Percentiles rank a stretch among this genome's conserved stretches.
Conservation (phyloP, 1,139 yeast species). For the Hanseniaspora sp. region DNA sequence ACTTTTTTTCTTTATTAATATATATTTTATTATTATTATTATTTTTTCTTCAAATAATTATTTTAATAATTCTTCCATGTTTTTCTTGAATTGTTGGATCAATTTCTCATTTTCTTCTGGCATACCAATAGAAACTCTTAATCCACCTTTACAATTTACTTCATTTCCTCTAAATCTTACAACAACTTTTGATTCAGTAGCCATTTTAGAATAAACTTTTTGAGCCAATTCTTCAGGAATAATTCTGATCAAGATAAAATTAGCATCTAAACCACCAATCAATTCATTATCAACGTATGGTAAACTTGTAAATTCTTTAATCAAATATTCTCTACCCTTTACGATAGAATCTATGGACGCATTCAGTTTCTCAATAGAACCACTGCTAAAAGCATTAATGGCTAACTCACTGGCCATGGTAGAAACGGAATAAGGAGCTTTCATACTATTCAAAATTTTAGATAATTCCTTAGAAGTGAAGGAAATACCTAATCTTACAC, state of each 20-base stretch:
- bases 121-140: constrained; percentile 82
- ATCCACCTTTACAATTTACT: constrained; percentile 74
- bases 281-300: constrained; percentile 53
- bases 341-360: constrained; percentile 40
- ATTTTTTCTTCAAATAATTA: background rate
- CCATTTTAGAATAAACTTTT: constrained; percentile 54
- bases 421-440: constrained; percentile 91
- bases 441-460: constrained; percentile 66
- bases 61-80: constrained; percentile 28
- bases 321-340: constrained; percentile 44
- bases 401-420: constrained; percentile 71
- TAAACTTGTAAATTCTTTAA: constrained; percentile 42
- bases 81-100: constrained; percentile 40
- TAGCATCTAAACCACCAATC: constrained; percentile 82
- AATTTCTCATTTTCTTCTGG: constrained; percentile 54
- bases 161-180: constrained; percentile 86
- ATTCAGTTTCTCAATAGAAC: constrained; percentile 53
- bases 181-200: constrained; percentile 63
- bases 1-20: too few species aligned
- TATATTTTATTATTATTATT: too few species aligned
- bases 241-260: constrained; percentile 66
- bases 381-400: constrained; percentile 51
- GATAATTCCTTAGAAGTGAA: constrained; percentile 54
- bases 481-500: constrained; percentile 78
- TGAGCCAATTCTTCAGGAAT: constrained; percentile 51